A percentile compares a stretch with the other conserved stretches of the same genome.
Conservation (phyloP, 768 basidiomycete genomes). For the Hygrophorus russula region DNA sequence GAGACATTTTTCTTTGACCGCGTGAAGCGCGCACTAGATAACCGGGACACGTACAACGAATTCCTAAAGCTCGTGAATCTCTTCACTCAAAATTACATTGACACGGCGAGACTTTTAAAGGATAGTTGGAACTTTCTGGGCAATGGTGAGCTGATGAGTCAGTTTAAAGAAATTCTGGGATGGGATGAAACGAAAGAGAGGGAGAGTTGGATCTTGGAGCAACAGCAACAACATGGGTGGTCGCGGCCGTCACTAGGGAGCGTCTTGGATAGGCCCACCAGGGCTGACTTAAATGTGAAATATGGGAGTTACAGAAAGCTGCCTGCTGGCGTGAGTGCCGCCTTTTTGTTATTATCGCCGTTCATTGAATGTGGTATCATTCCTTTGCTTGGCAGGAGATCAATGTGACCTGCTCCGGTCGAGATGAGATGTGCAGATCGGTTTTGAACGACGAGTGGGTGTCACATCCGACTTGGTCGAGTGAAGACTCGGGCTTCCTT, state of each 20-base stretch:
- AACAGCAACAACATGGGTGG: slow-evolving; percentile 36
- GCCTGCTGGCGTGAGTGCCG: slow-evolving; percentile 55
- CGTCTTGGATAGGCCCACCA: slow-evolving; percentile 32
- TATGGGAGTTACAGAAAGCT: slow-evolving; percentile 88
- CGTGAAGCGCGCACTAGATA: slow-evolving; percentile 64
- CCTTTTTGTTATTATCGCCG: background rate
- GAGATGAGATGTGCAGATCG: slow-evolving; percentile 93
- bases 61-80: slow-evolving; percentile 93
- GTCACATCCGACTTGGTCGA: slow-evolving; percentile 91
- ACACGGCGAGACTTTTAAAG: slow-evolving; percentile 71
- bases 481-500: slow-evolving; percentile 86
- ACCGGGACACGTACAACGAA: slow-evolving; percentile 78
- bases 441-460: slow-evolving; percentile 99
- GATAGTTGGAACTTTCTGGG: slow-evolving; percentile 69
- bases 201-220: slow-evolving; percentile 37
- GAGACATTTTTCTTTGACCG: slow-evolving; percentile 86
- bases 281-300: slow-evolving; percentile 56
- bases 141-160: slow-evolving; percentile 67
- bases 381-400: slow-evolving; percentile 47
- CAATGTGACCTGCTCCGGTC: slow-evolving; percentile 83
- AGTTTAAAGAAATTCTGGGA: slow-evolving; percentile 78
- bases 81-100: slow-evolving; percentile 90
- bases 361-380: background rate
- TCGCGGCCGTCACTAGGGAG: slow-evolving; percentile 31
- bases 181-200: slow-evolving; percentile 71